Percentiles rank a stretch among this genome's conserved stretches.
These are phyloP conservation scores for Penicillium brasilianum DNA, from an alignment of 2,329 filamentous ascomycete genomes.

Conservation along the genomic window DNA sequence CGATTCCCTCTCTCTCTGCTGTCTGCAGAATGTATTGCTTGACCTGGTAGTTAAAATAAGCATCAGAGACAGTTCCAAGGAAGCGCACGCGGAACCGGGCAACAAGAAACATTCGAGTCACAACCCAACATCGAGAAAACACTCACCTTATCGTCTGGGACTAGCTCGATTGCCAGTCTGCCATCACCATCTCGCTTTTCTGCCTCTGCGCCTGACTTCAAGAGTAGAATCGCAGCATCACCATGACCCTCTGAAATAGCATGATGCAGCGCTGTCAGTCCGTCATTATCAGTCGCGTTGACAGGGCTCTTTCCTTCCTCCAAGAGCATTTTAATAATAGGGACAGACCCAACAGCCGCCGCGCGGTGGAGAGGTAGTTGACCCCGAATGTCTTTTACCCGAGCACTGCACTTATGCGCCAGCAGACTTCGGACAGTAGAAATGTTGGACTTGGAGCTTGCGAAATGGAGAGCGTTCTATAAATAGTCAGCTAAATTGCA, in stretches of 20 bases:
- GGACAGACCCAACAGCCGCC: slow-evolving; percentile 85
- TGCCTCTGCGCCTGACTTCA: slow-evolving; percentile 83
- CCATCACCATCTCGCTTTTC: slow-evolving; percentile 77
- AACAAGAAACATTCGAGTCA: not conserved
- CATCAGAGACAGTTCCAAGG: slow-evolving; percentile 9
- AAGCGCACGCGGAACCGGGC: not conserved
- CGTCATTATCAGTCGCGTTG: slow-evolving; percentile 80
- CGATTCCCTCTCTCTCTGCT: slow-evolving; percentile 85
- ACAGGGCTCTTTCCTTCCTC: slow-evolving; percentile 76
- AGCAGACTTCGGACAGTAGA: slow-evolving; percentile 81
- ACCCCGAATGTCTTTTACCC: slow-evolving; percentile 83
- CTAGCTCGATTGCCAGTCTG: slow-evolving; percentile 74
- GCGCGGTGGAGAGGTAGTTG: slow-evolving; percentile 91
- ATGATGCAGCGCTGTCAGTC: slow-evolving; percentile 89
- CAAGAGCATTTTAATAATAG: slow-evolving; percentile 80
- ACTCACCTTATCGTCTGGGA: slow-evolving; percentile 81
- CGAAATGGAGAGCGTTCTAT: slow-evolving; percentile 87
- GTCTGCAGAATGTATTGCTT: slow-evolving; percentile 75
- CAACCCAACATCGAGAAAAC: not conserved
- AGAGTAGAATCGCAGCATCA: slow-evolving; percentile 78
- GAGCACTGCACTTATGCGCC: slow-evolving; percentile 73
- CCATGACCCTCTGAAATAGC: slow-evolving; percentile 65
- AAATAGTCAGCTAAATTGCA: not conserved
- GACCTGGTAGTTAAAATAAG: slow-evolving; percentile 56
- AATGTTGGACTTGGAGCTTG: slow-evolving; percentile 86